A percentile compares a stretch with the other conserved stretches of the same genome.
These are phyloP conservation scores for Quercus agrifolia DNA, from an alignment of 306 rosid genomes.

Conservation along the genomic window DNA sequence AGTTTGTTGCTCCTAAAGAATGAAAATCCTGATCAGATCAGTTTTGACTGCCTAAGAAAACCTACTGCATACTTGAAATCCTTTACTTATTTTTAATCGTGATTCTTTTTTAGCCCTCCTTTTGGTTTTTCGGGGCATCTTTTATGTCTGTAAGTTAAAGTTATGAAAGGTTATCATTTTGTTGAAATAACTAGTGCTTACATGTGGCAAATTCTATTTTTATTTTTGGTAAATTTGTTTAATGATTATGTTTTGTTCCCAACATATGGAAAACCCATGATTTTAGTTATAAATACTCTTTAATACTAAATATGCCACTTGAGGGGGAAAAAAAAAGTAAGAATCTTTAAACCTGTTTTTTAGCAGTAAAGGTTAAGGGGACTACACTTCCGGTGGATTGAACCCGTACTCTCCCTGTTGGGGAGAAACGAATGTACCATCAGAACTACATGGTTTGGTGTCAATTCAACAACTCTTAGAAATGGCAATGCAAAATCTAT, in stretches of 20 bases:
- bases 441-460: no score
- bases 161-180: not conserved
- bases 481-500: not conserved
- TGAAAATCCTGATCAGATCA: not conserved
- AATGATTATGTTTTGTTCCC: not conserved
- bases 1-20: not conserved
- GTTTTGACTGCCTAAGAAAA: not conserved
- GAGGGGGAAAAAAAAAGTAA: not conserved
- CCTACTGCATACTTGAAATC: not conserved
- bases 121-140: not conserved
- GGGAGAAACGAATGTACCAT: no score
- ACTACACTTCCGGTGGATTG: no score
- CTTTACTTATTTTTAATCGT: not conserved
- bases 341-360: no score
- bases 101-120: not conserved
- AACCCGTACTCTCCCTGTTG: no score
- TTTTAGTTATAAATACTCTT: not conserved
- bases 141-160: not conserved
- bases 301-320: not conserved
- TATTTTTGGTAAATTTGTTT: not conserved
- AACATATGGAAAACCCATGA: not conserved
- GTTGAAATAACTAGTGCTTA: not conserved
- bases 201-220: no score
- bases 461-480: no score
- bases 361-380: no score